Conservation (phyloP, 1,139 yeast genomes). For the Candida tetrigidarum region DNA sequence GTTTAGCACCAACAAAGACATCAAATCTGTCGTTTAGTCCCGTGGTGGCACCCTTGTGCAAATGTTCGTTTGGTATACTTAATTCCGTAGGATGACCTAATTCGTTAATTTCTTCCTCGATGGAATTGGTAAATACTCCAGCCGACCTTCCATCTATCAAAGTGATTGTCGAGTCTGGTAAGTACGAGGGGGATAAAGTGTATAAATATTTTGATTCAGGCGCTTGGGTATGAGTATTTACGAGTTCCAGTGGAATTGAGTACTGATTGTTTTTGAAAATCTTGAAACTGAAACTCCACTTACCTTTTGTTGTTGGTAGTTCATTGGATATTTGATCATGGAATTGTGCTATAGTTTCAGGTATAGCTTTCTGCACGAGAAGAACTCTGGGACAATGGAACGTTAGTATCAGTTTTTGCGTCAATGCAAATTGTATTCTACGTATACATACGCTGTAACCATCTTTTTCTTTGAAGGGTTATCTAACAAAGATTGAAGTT, state of each 20-base stretch:
- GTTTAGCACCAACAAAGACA: conserved; percentile 51
- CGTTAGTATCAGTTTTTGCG: background rate
- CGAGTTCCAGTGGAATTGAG: conserved; percentile 47
- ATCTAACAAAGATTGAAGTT: no score
- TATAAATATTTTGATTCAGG: conserved; percentile 55
- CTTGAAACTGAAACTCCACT: conserved; percentile 68
- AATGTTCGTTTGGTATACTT: conserved; percentile 42
- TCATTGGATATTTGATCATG: conserved; percentile 71
- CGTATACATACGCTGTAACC: conserved; percentile 38
- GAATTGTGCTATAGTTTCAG: conserved; percentile 65
- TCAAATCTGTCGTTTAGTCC: conserved; percentile 57
- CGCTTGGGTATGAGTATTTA: conserved; percentile 29
- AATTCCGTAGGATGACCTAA: conserved; percentile 20
- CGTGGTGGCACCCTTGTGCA: conserved; percentile 49
- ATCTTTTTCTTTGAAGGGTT: no score
- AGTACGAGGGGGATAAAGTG: conserved; percentile 59
- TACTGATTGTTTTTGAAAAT: conserved; percentile 65
- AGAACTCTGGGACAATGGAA: no score
- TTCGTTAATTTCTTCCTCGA: conserved; percentile 40
- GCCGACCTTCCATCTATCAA: conserved; percentile 53
- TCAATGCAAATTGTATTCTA: background rate
- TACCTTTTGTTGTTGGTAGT: conserved; percentile 59
- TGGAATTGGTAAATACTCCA: conserved; percentile 46
- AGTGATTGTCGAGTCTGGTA: conserved; percentile 54
- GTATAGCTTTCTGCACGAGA: conserved; percentile 59